phyloP scores from a whole-genome alignment of 148 eudicot genomes.

The Rhododendron ovatum region DNA sequence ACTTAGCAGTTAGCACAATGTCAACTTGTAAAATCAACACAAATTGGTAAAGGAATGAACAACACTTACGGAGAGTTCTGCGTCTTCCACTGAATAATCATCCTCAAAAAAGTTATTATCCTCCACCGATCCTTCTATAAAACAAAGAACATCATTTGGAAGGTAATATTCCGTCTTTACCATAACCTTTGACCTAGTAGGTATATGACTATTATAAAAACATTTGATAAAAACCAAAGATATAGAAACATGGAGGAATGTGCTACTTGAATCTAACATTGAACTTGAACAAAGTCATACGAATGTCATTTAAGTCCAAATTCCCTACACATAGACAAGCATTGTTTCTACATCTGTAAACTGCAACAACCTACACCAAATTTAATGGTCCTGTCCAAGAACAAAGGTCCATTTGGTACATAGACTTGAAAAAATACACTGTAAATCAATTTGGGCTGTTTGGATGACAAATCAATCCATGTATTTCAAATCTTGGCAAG shows the following conservation, averaged over 20 bases:
- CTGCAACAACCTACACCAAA: neutral
- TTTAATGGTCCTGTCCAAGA: neutral
- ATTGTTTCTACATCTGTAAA: neutral
- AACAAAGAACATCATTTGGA: conserved; percentile 6
- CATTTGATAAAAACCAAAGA: too few relatives aligned
- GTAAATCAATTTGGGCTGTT: neutral
- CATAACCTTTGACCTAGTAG: neutral
- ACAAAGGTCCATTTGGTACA: neutral
- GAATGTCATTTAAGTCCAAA: neutral
- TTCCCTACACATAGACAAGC: neutral
- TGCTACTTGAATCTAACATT: neutral
- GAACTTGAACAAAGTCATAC: neutral
- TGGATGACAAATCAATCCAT: neutral
- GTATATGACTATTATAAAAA: neutral
- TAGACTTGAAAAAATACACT: too few relatives aligned
- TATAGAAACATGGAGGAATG: neutral
- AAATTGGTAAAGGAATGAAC: neutral
- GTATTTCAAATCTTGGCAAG: neutral
- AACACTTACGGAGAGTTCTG: conserved; percentile 53
- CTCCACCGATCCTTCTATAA: conserved; percentile 44
- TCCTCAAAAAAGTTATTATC: conserved; percentile 56
- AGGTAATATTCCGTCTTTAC: neutral
- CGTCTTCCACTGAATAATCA: conserved; percentile 51
- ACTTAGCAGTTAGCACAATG: neutral
- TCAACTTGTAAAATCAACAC: neutral